These are phyloP conservation scores for Aspergillus ellipticus DNA, from an alignment of 495 filamentous ascomycete species.

Conservation along the genomic window DNA sequence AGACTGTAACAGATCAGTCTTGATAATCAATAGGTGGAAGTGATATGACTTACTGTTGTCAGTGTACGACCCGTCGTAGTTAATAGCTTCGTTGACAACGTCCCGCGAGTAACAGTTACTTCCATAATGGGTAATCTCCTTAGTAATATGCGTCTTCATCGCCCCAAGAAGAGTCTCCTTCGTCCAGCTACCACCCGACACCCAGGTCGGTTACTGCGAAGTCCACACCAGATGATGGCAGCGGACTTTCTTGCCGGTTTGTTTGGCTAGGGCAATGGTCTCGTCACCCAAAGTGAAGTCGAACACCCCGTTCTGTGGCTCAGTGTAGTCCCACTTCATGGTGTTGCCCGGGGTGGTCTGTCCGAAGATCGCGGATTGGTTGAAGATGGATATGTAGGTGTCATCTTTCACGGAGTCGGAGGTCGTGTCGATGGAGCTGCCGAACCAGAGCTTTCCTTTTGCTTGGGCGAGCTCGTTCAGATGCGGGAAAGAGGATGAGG, in stretches of 20 bases:
- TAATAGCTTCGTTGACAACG: slow-evolving; percentile 53
- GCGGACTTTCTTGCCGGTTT: slow-evolving; percentile 43
- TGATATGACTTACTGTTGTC: slow-evolving; percentile 2
- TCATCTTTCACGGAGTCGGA: no score
- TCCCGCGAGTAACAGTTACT: slow-evolving; percentile 44
- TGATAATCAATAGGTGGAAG: slow-evolving; percentile 4
- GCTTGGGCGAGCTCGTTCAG: no score
- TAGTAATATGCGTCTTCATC: slow-evolving; percentile 42
- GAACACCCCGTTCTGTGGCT: slow-evolving; percentile 42
- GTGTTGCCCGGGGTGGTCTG: no score
- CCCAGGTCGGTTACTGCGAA: slow-evolving; percentile 50
- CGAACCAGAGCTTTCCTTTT: no score
- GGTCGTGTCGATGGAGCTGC: no score
- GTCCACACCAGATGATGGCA: slow-evolving; percentile 60
- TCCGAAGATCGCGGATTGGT: no score
- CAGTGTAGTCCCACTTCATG: slow-evolving; percentile 24
- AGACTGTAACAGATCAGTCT: no score
- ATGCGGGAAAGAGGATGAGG: no score
- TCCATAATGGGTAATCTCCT: slow-evolving; percentile 45
- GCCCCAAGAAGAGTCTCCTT: slow-evolving; percentile 39
- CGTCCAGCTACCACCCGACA: slow-evolving; percentile 45
- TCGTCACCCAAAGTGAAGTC: slow-evolving; percentile 45
- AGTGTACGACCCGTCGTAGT: slow-evolving; percentile 33
- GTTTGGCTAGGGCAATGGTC: slow-evolving; percentile 40
- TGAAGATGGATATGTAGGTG: no score